Evolutionary conservation across 1,139 yeast species (phyloP).

Genomic region (Pneumocystis canis): DNA sequence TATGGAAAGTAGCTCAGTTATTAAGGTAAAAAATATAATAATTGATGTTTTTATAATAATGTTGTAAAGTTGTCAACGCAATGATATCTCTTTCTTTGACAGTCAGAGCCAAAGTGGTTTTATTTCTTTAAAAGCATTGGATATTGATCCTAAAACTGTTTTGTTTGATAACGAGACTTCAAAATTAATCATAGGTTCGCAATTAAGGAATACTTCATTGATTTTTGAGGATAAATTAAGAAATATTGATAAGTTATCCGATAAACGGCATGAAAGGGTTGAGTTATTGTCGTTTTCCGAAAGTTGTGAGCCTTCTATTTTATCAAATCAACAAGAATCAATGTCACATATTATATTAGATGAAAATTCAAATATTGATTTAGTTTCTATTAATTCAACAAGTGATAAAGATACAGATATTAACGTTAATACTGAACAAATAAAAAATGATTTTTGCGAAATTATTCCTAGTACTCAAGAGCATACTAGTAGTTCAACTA

Average conservation of each 20-base stretch:
- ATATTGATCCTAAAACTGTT: not conserved
- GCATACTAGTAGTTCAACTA: not conserved
- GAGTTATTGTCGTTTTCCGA: not conserved
- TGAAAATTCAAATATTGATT: not conserved
- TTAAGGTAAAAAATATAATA: constrained; percentile 3
- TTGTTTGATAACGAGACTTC: not conserved
- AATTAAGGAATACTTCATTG: not conserved
- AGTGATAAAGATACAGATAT: not conserved
- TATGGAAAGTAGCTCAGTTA: constrained; percentile 38
- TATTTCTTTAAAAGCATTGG: not conserved
- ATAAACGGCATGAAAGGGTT: not conserved
- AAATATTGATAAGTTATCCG: not conserved
- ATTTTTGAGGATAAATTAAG: not conserved
- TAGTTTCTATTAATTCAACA: not conserved
- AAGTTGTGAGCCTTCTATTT: not conserved
- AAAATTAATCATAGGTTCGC: not conserved
- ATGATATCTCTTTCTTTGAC: not conserved
- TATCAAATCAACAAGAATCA: not conserved
- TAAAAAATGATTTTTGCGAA: not conserved
- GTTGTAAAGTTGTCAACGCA: not conserved
- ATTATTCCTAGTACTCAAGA: not conserved
- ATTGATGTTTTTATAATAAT: not conserved
- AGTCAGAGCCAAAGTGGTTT: not conserved
- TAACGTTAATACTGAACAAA: not conserved
- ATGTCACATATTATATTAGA: not conserved